A percentile compares a stretch with the other conserved stretches of the same genome.
Conservation (phyloP, 108 stramenopile genomes). For the Fragilaria radians region DNA sequence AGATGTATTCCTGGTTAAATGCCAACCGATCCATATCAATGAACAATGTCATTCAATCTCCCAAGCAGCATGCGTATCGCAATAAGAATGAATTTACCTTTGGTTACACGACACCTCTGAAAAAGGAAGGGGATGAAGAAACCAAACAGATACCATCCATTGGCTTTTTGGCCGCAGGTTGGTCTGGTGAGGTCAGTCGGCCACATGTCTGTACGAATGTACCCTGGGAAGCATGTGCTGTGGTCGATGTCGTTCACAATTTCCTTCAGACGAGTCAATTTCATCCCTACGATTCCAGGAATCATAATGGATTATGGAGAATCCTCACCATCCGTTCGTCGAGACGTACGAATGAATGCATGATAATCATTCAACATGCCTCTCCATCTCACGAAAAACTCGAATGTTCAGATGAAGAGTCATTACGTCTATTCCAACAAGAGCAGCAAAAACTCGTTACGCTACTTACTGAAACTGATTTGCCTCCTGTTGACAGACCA, state of each 20-base stretch:
- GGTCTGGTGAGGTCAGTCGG: constrained; percentile 55
- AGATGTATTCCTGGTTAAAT: constrained; percentile 46
- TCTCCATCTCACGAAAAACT: constrained; percentile 51
- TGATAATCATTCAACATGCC: constrained; percentile 67
- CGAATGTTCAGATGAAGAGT: constrained; percentile 26
- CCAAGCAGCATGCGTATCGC: constrained; percentile 47
- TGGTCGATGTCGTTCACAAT: constrained; percentile 58
- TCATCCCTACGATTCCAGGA: constrained; percentile 56
- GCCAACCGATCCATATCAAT: constrained; percentile 36
- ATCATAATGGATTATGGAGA: constrained; percentile 68
- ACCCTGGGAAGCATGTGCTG: constrained; percentile 49
- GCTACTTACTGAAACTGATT: constrained; percentile 32
- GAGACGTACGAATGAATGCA: constrained; percentile 50
- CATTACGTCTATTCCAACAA: constrained; percentile 36
- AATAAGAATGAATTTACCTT: constrained; percentile 92
- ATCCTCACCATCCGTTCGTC: constrained; percentile 64
- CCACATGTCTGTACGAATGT: constrained; percentile 77
- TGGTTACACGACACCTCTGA: constrained; percentile 32
- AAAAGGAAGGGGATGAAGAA: constrained; percentile 3
- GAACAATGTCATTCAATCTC: constrained; percentile 43
- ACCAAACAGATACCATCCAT: constrained; percentile 41
- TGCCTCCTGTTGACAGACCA: constrained; percentile 9
- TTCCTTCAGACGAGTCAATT: constrained; percentile 46
- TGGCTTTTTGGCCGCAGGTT: constrained; percentile 75
- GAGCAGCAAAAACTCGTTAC: constrained; percentile 49